Evolutionary conservation across 2,329 filamentous ascomycete genomes (phyloP), one percentile per base, ranked within the genome.

Genomic region (Beauveria asiatica): DNA sequence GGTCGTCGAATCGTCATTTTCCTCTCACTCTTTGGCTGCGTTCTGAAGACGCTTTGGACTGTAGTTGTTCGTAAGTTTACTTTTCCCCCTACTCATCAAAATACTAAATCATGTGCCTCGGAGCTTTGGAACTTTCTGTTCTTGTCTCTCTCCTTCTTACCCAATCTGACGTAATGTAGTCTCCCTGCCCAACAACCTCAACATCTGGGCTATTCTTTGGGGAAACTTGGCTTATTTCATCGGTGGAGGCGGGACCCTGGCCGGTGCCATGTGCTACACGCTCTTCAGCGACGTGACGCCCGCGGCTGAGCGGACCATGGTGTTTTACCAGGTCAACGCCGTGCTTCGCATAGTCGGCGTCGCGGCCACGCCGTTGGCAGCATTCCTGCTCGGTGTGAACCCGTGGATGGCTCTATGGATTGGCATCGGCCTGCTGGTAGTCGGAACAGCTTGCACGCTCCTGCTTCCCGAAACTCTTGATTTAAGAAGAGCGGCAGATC

Each of bases 221-320:
- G 68, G 70, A 5, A 65, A 67, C 3, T 10, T 73, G 0, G 73
- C 74, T 21, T 69, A 67, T 25, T 65, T 79, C 55, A 70, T 80
- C 52, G 77, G 78, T 1, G 76, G 76, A 9, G 77, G 76, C 21
- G 63, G 64, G 0, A 63, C 70, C 16, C 74, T 79, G 62, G 67
- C 72, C 0, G 62, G 64, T 2, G 76, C 77, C 55, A 79, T 80
- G 75, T 60, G 77, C 7, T 79, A 72, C 66, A 80, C 78, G 8
- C 70, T 75, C 42, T 61, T 79, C 13, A 72, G 75, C n/a, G 78
- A 80, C 57, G 73, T 77, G 1, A 67, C 75, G 0, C 75, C 75
- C 0, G 67, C 73, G 0, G 69, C 66, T 0, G 69, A 73, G 50
- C 62, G 76, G 53, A 75, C 78, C 5, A 69, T 70, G 9, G 67